These are phyloP conservation scores for Porogramme epimiltina DNA, from an alignment of 1,284 basidiomycete species.

Conservation along the genomic window DNA sequence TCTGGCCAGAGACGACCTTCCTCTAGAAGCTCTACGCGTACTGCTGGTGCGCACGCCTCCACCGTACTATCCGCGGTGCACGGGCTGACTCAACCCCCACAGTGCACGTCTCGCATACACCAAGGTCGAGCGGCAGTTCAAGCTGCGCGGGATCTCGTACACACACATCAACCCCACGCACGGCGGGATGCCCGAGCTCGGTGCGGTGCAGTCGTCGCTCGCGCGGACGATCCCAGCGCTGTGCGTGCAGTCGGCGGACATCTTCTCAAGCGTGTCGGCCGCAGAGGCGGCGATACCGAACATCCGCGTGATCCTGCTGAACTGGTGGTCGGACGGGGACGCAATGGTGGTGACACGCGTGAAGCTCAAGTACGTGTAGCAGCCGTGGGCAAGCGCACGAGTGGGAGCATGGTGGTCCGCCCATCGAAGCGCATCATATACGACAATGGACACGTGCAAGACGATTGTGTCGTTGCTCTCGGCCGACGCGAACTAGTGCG, in stretches of 20 bases:
- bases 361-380: constrained; percentile 85
- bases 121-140: constrained; percentile 87
- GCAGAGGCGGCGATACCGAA: constrained; percentile 91
- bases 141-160: constrained; percentile 78
- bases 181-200: constrained; percentile 44
- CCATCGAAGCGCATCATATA: constrained; percentile 86
- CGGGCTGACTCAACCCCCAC: constrained; percentile 5
- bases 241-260: constrained; percentile 79
- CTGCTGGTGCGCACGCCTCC: constrained; percentile 66
- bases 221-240: constrained; percentile 78
- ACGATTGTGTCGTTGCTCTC: constrained; percentile 87
- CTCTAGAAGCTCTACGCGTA: constrained; percentile 78
- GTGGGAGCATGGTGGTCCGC: constrained; percentile 64
- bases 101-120: constrained; percentile 91
- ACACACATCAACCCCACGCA: constrained; percentile 69
- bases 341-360: constrained; percentile 81
- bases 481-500: constrained; percentile 83
- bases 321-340: constrained; percentile 87
- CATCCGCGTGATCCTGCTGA: constrained; percentile 83
- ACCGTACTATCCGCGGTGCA: not conserved
- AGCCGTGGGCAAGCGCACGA: constrained; percentile 76
- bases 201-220: constrained; percentile 66
- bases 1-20: constrained; percentile 67
- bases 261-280: constrained; percentile 78
- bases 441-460: constrained; percentile 78